Evolutionary conservation across 1,139 yeast genomes (phyloP).

Genomic region (Lodderomyces parapsilosis): DNA sequence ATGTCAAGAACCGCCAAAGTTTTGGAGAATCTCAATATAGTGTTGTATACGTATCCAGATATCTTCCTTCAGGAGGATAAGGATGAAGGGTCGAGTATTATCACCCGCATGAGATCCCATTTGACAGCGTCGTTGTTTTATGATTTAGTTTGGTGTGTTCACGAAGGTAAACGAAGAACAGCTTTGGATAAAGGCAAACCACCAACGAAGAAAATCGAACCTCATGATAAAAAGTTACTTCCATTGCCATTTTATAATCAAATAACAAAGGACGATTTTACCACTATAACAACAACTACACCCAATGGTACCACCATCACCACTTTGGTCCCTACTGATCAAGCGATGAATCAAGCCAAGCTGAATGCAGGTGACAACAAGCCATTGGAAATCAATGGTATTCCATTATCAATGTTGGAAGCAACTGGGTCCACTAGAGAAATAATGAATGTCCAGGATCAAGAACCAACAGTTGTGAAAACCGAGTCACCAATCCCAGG

Average conservation of each 20-base stretch:
- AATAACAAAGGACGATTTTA: slow-evolving; percentile 88
- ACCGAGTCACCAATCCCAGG: not conserved
- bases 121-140: slow-evolving; percentile 88
- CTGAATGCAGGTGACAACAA: slow-evolving; percentile 57
- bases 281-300: slow-evolving; percentile 79
- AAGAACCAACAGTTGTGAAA: not conserved
- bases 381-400: slow-evolving; percentile 74
- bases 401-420: slow-evolving; percentile 75
- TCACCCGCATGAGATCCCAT: slow-evolving; percentile 88
- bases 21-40: slow-evolving; percentile 86
- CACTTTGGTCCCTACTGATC: slow-evolving; percentile 82
- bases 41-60: slow-evolving; percentile 83
- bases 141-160: slow-evolving; percentile 92
- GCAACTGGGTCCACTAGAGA: slow-evolving; percentile 55
- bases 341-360: slow-evolving; percentile 59
- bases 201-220: slow-evolving; percentile 13
- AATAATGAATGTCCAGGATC: slow-evolving; percentile 4
- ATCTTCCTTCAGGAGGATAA: slow-evolving; percentile 44
- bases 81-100: slow-evolving; percentile 54
- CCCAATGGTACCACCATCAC: slow-evolving; percentile 93
- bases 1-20: slow-evolving; percentile 90
- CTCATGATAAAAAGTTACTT: slow-evolving; percentile 36
- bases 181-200: slow-evolving; percentile 46
- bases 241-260: slow-evolving; percentile 94
- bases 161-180: slow-evolving; percentile 84